Evolutionary conservation across 306 rosid species (phyloP).

Genomic region (Trifolium dubium): DNA sequence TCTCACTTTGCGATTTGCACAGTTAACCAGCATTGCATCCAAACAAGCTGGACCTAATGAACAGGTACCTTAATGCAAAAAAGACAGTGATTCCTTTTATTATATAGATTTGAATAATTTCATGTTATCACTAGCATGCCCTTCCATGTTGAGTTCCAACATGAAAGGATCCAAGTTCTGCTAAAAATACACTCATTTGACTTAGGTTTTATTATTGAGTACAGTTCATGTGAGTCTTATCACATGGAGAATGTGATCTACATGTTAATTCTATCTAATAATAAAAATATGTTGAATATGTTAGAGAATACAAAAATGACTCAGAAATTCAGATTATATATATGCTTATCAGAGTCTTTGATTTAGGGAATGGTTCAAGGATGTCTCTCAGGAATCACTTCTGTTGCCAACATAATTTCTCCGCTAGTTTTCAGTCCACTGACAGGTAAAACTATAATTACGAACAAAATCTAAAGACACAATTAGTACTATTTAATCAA

Average conservation of each 20-base stretch:
- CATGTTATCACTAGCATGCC: not conserved
- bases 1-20: conserved; percentile 35
- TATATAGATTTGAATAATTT: conserved; percentile 3
- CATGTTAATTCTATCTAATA: not conserved
- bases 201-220: not conserved
- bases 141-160: not conserved
- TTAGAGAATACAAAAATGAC: not conserved
- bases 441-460: conserved; percentile 57
- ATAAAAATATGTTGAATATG: not conserved
- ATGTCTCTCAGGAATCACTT: conserved; percentile 77
- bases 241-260: not conserved
- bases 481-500: not conserved
- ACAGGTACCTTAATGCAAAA: conserved; percentile 57
- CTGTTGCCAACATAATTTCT: conserved; percentile 73
- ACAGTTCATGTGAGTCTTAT: not conserved
- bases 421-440: conserved; percentile 83
- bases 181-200: not conserved
- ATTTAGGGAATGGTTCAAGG: conserved; percentile 91
- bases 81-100: not conserved
- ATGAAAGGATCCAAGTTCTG: not conserved
- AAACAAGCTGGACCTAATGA: conserved; percentile 79
- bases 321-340: conserved; percentile 8
- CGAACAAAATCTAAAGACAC: conserved; percentile 5
- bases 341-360: conserved; percentile 14
- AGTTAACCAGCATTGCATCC: conserved; percentile 88